phyloP scores from a whole-genome alignment of 257 asterid species.

The Voacanga thouarsii region DNA sequence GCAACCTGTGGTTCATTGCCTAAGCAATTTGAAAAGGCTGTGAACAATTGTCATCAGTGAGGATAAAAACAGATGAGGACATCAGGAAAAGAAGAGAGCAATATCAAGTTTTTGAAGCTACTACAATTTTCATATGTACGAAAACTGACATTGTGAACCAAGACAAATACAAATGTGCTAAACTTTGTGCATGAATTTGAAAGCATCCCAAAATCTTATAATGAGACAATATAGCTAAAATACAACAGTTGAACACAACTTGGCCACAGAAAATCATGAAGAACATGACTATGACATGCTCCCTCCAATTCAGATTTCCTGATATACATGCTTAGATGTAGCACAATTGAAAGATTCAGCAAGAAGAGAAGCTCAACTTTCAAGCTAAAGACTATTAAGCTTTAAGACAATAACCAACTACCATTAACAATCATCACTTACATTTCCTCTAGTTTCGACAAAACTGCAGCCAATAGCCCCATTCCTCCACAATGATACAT shows the following conservation, averaged over 20 bases:
- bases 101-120: background rate
- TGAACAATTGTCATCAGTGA: background rate
- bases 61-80: background rate
- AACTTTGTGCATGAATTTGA: background rate
- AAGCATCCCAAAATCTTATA: background rate
- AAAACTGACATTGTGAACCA: background rate
- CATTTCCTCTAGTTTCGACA: background rate
- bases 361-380: background rate
- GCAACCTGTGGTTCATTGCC: background rate
- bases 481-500: background rate
- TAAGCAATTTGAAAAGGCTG: background rate
- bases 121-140: background rate
- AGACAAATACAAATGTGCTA: background rate
- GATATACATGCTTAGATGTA: background rate
- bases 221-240: background rate
- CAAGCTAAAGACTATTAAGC: background rate
- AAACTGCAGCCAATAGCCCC: background rate
- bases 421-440: too few relatives aligned
- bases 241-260: background rate
- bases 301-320: background rate
- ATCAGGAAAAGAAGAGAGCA: too few relatives aligned
- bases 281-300: background rate
- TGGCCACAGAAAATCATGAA: background rate
- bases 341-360: background rate
- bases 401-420: background rate